Percentiles rank a stretch among this genome's conserved stretches.
Conservation (phyloP, 345 rosid species). For the Garcia nutans region DNA sequence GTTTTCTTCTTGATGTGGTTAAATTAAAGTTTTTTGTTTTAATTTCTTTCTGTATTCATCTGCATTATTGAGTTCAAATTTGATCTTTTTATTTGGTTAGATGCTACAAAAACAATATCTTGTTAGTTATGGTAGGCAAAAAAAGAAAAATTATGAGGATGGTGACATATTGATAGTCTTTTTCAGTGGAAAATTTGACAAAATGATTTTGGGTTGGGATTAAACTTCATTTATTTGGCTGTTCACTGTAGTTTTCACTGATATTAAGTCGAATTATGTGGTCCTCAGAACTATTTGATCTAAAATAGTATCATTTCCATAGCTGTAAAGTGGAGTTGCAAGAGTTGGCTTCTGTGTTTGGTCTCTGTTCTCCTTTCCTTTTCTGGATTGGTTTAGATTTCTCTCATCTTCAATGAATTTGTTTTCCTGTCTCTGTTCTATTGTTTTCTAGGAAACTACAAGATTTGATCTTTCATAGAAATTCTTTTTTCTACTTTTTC, state of each 20-base stretch:
- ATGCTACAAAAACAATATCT: background rate
- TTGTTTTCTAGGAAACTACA: background rate
- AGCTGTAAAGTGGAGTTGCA: background rate
- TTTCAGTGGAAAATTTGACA: background rate
- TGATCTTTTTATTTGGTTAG: background rate
- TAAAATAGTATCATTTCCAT: background rate
- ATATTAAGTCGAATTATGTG: background rate
- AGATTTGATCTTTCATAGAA: too few relatives aligned
- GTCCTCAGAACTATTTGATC: background rate
- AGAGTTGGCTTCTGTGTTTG: background rate
- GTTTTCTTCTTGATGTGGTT: too few relatives aligned
- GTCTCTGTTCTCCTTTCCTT: background rate
- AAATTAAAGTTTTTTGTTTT: background rate
- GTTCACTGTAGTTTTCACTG: background rate
- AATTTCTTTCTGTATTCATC: background rate
- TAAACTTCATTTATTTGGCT: conserved; percentile 1
- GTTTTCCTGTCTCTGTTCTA: background rate
- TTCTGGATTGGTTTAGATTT: background rate
- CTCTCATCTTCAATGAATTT: background rate
- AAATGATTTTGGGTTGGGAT: background rate
- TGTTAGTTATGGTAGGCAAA: background rate
- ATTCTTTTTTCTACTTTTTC: too few relatives aligned
- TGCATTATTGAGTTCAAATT: too few relatives aligned
- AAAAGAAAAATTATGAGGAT: background rate
- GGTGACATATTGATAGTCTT: background rate